Evolutionary conservation across 2,329 filamentous ascomycete species (phyloP).

Genomic region (Myriosclerotinia curreyana): DNA sequence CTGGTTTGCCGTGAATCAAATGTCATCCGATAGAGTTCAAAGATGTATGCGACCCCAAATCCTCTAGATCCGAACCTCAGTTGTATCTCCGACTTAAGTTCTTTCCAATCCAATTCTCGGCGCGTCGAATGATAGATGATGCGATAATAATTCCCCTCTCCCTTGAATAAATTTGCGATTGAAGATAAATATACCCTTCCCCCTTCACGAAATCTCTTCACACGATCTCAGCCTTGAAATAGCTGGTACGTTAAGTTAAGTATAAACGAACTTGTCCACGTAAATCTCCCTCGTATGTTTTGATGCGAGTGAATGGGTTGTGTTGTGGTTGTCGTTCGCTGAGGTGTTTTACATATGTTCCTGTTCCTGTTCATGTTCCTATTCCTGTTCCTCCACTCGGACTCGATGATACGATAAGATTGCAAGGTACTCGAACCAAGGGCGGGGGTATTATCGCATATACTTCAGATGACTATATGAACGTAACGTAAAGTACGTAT

Average conservation of each 20-base stretch:
- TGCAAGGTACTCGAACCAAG: neutral
- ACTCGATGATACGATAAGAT: conserved; percentile 3
- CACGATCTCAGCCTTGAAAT: neutral
- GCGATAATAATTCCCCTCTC: neutral
- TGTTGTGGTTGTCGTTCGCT: conserved; percentile 12
- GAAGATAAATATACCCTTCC: no score
- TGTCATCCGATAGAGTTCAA: neutral
- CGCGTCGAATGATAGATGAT: neutral
- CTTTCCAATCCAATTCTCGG: neutral
- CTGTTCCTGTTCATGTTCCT: no score
- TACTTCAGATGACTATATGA: no score
- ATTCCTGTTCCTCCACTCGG: conserved; percentile 1
- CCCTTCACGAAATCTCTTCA: neutral
- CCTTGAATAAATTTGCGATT: neutral
- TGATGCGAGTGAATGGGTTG: conserved; percentile 1
- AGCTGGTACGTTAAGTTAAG: conserved; percentile 5
- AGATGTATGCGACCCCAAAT: neutral
- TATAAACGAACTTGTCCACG: conserved; percentile 11
- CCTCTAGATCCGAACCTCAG: neutral
- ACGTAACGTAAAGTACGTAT: neutral
- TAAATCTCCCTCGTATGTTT: conserved; percentile 3
- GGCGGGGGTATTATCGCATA: neutral
- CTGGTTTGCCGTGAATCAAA: neutral
- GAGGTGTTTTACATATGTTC: neutral
- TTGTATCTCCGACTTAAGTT: neutral